Evolutionary conservation across 768 basidiomycete species (phyloP).

Genomic region (Mycena vulgaris): DNA sequence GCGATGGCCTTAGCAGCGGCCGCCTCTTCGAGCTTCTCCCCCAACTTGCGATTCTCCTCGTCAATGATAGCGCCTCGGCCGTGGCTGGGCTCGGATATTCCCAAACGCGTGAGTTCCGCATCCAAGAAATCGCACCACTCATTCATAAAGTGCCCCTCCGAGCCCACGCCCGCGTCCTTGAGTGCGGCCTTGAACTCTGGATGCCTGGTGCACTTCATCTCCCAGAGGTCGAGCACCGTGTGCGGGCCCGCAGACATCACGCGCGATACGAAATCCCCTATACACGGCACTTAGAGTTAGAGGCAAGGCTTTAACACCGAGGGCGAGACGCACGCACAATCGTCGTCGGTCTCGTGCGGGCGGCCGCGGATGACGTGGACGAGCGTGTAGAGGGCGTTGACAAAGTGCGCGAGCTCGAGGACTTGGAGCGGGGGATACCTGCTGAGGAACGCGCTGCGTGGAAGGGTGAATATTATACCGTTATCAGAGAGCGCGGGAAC

Average conservation of each 20-base stretch:
- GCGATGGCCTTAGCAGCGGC: neutral
- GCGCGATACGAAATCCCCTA: conserved; percentile 15
- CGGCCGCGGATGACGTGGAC: conserved; percentile 26
- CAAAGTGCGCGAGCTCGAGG: conserved; percentile 31
- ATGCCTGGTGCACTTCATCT: neutral
- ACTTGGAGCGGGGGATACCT: conserved; percentile 23
- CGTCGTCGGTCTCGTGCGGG: conserved; percentile 14
- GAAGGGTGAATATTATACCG: too few relatives aligned
- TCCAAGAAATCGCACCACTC: conserved; percentile 24
- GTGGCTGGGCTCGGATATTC: neutral
- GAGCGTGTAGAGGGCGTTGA: conserved; percentile 18
- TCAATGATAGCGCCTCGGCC: conserved; percentile 8
- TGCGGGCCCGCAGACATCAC: conserved; percentile 17
- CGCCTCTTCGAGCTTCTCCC: neutral
- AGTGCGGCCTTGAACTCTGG: neutral
- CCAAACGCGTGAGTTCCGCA: neutral
- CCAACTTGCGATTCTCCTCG: neutral
- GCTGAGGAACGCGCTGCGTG: conserved; percentile 24
- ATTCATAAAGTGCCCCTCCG: conserved; percentile 12
- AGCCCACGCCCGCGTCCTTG: neutral
- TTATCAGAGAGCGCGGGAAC: too few relatives aligned
- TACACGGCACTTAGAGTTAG: neutral
- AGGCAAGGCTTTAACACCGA: neutral
- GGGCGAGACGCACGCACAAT: conserved; percentile 4
- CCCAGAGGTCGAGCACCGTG: conserved; percentile 18